phyloP scores from a whole-genome alignment of 140 eudicot genomes.

The Stevia rebaudiana region DNA sequence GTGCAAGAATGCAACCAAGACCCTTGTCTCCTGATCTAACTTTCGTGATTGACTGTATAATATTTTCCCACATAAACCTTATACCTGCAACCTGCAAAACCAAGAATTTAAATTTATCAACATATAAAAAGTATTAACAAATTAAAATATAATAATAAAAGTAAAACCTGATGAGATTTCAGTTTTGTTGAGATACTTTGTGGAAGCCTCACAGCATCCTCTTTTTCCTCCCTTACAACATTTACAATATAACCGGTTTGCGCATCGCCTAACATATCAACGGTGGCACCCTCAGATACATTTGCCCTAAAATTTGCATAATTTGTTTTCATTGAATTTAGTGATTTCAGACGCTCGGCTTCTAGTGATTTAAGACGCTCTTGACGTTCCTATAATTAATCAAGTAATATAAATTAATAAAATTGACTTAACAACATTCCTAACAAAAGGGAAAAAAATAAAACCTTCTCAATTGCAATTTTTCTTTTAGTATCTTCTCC shows the following conservation, averaged over 20 bases:
- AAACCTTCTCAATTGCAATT: conserved; percentile 96
- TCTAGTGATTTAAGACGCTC: conserved; percentile 81
- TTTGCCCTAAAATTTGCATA: conserved; percentile 35
- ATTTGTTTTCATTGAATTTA: conserved; percentile 43
- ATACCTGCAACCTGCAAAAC: conserved; percentile 81
- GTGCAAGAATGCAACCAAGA: conserved; percentile 97
- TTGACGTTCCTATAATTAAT: conserved; percentile 79
- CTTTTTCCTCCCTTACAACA: conserved; percentile 92
- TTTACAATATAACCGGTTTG: conserved; percentile 78
- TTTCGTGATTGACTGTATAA: conserved; percentile 65
- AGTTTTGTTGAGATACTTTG: conserved; percentile 82
- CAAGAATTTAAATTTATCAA: conserved; percentile 10
- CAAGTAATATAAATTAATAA: too few relatives aligned
- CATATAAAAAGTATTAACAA: too few relatives aligned
- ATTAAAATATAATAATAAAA: too few relatives aligned
- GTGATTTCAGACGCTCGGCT: conserved; percentile 52
- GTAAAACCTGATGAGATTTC: conserved; percentile 81
- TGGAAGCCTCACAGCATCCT: conserved; percentile 86
- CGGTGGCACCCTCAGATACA: conserved; percentile 48
- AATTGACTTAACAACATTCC: background rate
- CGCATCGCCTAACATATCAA: conserved; percentile 75
- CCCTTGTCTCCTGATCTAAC: conserved; percentile 92
- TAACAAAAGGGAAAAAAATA: background rate
- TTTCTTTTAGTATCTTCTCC: conserved; percentile 94
- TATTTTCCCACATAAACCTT: conserved; percentile 97